Evolutionary conservation across 23 red algal species (phyloP), one percentile per base, ranked within the genome.

Genomic region (Chondrus crispus): DNA sequence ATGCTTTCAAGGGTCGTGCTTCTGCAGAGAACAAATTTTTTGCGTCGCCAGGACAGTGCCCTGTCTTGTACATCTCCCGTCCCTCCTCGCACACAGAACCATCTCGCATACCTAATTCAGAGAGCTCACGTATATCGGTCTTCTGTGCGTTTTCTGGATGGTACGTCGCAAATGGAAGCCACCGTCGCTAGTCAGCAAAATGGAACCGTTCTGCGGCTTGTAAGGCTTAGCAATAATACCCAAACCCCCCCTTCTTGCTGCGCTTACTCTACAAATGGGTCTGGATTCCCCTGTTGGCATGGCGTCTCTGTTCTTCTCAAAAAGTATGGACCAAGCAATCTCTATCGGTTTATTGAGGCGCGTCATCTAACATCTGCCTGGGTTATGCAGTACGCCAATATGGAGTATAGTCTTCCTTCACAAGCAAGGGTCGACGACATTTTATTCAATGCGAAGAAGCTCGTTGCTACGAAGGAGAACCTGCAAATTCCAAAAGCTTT

Each of bases 401-500:
- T 57, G 16, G 22, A 57, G 14, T 57, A 16, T 22, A 22, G 52
- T 57, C 22, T 57, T 20, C 62, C 62, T 44, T 46, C 33, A 22
- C 57, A 68, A 49, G 29, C 3, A 2, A 38, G 4, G 33, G 46
- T 46, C 19, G 28, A 85, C 68, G 5, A 85, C 16, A 38, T 85
- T 2, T 50, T 85, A 5, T n/a, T 44, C 14, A 2, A 46, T 2
- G 81, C 81, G 20, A 85, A 85, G 20, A 3, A 45, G 4, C 33
- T 69, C 42, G 81, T 85, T 50, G 2, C 68, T 2, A 68, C 30
- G 9, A 40, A 40, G 3, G 22, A n/a, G 35, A 85, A 85, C 68
- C 3, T 85, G 54, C 63, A 41, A 24, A 85, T 69, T 33, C 81
- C 81, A 5, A 85, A 85, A 68, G 81, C 81, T 2, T 38, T 85